Conservation (phyloP, 2,329 filamentous ascomycete genomes). For the Apiospora arundinis region DNA sequence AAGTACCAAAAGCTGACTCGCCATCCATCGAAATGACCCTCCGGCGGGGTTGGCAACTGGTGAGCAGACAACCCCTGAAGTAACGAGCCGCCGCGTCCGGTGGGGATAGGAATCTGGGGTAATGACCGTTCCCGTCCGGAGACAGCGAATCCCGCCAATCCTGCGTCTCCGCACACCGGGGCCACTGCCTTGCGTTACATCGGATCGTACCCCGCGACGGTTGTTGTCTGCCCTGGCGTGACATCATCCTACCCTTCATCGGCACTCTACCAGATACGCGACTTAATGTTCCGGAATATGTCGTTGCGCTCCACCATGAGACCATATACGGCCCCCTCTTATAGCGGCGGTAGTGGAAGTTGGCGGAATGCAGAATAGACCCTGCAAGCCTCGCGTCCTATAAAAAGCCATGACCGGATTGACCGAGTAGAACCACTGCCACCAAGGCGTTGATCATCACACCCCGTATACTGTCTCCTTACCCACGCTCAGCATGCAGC, state of each 20-base stretch:
- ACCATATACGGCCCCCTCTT: background rate
- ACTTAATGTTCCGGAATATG: background rate
- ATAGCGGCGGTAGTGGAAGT: background rate
- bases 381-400: background rate
- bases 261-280: background rate
- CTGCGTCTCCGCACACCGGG: background rate
- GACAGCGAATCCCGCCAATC: background rate
- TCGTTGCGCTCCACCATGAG: background rate
- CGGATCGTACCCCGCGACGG: conserved; percentile 5
- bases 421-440: background rate
- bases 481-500: background rate
- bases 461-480: background rate
- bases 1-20: background rate
- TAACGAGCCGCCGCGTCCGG: background rate
- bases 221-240: background rate
- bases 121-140: background rate
- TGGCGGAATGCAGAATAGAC: background rate
- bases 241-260: background rate
- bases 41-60: background rate
- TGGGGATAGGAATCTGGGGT: background rate
- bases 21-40: background rate
- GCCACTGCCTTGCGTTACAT: conserved; percentile 10
- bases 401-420: background rate
- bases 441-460: background rate
- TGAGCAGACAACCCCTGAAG: background rate